A percentile compares a stretch with the other conserved stretches of the same genome.
Evolutionary conservation across 371 early-diverging fungal genomes (phyloP).

Genomic region (Hamiltosporidium tvaerminnensis): DNA sequence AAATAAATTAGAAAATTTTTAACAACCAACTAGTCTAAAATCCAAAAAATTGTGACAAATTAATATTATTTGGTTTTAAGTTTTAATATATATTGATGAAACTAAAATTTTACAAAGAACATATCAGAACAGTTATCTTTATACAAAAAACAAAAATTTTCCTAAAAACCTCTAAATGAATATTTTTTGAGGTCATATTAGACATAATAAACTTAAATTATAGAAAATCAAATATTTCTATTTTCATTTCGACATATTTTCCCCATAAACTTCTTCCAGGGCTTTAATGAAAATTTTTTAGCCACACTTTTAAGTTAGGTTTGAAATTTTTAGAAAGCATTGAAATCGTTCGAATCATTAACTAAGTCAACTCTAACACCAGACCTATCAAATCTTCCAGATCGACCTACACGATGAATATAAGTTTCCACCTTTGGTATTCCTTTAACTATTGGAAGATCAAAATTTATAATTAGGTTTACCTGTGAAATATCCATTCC

Average conservation of each 20-base stretch:
- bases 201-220: too few relatives aligned
- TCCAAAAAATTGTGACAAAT: too few relatives aligned
- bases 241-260: neutral
- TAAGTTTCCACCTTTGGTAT: conserved; percentile 75
- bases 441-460: conserved; percentile 64
- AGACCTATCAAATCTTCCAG: conserved; percentile 84
- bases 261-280: neutral
- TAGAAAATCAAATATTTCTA: too few relatives aligned
- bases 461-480: conserved; percentile 97
- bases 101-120: too few relatives aligned
- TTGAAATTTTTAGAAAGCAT: conserved; percentile 69
- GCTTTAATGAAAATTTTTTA: conserved; percentile 42
- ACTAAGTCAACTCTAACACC: conserved; percentile 88
- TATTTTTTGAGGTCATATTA: too few relatives aligned
- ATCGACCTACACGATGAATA: conserved; percentile 83
- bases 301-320: conserved; percentile 82
- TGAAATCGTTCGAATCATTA: conserved; percentile 62
- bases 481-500: conserved; percentile 97
- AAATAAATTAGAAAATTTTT: too few relatives aligned
- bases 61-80: too few relatives aligned
- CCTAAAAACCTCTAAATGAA: too few relatives aligned
- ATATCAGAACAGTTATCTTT: too few relatives aligned
- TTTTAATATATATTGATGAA: too few relatives aligned
- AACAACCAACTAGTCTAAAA: too few relatives aligned
- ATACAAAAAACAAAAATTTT: too few relatives aligned